These are phyloP conservation scores for Aegilops umbellulata DNA, from an alignment of 176 grass and related monocot species.

Conservation along the genomic window DNA sequence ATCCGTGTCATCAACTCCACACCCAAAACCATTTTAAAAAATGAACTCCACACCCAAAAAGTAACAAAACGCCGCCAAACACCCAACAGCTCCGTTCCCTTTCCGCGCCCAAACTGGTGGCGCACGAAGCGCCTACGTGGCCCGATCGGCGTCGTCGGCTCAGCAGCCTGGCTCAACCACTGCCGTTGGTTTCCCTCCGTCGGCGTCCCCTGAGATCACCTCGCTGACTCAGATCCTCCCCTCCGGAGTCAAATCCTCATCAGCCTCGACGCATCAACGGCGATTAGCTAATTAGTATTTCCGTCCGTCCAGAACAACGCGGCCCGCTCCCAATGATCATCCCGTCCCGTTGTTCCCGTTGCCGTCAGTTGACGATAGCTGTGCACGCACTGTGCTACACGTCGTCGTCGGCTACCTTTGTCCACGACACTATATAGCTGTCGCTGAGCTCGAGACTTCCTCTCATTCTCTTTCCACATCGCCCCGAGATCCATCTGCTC, in stretches of 20 bases:
- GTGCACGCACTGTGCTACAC: background rate
- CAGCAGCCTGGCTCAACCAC: background rate
- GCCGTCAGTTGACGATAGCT: background rate
- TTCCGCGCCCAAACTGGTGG: background rate
- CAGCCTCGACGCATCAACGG: background rate
- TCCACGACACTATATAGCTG: constrained; percentile 26
- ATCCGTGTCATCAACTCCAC: constrained; percentile 25
- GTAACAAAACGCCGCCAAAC: background rate
- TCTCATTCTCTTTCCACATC: background rate
- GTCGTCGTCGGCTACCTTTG: background rate
- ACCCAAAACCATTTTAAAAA: background rate
- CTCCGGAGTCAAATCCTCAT: background rate
- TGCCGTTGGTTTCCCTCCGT: background rate
- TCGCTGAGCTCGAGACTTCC: background rate
- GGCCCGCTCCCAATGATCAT: background rate
- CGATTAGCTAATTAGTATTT: background rate
- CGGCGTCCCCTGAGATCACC: background rate
- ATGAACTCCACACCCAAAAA: background rate
- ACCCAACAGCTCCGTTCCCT: background rate
- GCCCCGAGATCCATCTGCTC: background rate
- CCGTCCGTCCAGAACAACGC: background rate
- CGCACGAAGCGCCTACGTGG: background rate
- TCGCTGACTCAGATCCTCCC: constrained; percentile 38
- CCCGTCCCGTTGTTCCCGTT: too few species aligned
- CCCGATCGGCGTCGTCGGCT: background rate